Evolutionary conservation across 345 rosid species (phyloP).

Genomic region (Heritiera fomes): DNA sequence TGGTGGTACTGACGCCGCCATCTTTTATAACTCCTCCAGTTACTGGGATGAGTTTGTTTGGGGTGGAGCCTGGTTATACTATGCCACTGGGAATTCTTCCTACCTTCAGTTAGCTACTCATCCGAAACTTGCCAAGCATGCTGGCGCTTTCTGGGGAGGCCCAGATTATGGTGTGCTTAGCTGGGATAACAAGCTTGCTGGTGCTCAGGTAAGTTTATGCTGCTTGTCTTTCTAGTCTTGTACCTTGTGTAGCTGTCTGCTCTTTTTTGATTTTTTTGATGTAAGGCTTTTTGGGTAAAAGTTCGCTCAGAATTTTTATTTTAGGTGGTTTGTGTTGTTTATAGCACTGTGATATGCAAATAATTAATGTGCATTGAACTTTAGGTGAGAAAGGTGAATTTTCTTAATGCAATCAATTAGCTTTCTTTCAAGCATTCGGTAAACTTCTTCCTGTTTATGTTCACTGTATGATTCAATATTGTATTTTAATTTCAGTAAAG

Average conservation of each 20-base stretch:
- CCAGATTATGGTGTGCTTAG: conserved; percentile 84
- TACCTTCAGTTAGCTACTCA: conserved; percentile 78
- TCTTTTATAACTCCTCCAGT: conserved; percentile 78
- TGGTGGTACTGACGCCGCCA: conserved; percentile 55
- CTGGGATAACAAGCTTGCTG: conserved; percentile 99
- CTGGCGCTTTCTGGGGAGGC: conserved; percentile 94
- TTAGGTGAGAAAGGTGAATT: not conserved
- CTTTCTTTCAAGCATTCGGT: not conserved
- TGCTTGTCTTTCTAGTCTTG: conserved; percentile 5
- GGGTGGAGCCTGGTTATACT: conserved; percentile 96
- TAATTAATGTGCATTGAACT: not conserved
- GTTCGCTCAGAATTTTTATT: not conserved
- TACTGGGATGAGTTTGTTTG: conserved; percentile 96
- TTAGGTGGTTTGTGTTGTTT: not conserved
- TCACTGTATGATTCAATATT: not conserved
- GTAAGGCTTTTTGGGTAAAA: not conserved
- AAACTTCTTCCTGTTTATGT: not conserved
- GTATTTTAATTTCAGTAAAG: not conserved
- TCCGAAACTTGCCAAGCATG: conserved; percentile 77
- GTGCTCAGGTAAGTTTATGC: conserved; percentile 69
- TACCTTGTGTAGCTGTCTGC: conserved; percentile 8
- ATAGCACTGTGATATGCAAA: not conserved
- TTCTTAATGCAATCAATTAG: not conserved
- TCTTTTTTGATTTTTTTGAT: not conserved
- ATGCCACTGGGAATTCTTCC: conserved; percentile 81